These are phyloP conservation scores for Emericellopsis atlantica DNA, from an alignment of 2,329 filamentous ascomycete genomes.

Conservation along the genomic window DNA sequence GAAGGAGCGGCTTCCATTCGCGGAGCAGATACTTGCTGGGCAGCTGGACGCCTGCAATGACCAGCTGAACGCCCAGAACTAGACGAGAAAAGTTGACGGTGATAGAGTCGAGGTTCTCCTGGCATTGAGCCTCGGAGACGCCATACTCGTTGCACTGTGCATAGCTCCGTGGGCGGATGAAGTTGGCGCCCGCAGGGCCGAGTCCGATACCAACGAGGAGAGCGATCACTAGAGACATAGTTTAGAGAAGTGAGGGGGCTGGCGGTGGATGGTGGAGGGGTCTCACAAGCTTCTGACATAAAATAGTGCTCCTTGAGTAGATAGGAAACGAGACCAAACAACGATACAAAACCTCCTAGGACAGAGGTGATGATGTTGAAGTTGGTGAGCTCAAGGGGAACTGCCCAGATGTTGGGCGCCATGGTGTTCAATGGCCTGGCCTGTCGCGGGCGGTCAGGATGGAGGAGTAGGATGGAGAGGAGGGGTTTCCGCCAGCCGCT, in stretches of 20 bases:
- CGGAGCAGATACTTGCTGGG: slow-evolving; percentile 68
- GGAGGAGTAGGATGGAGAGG: neutral
- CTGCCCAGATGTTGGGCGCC: slow-evolving; percentile 13
- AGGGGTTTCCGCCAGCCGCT: no score
- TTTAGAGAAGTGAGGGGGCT: neutral
- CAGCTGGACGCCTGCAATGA: slow-evolving; percentile 77
- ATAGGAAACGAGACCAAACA: slow-evolving; percentile 87
- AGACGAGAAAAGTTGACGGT: slow-evolving; percentile 78
- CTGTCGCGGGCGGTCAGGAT: neutral
- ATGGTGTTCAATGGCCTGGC: neutral
- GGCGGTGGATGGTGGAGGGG: no score
- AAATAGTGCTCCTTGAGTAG: slow-evolving; percentile 84
- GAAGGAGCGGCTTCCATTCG: slow-evolving; percentile 64
- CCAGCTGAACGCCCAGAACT: slow-evolving; percentile 81
- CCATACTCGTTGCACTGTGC: slow-evolving; percentile 27
- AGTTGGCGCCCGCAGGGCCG: slow-evolving; percentile 64
- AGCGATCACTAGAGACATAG: slow-evolving; percentile 54
- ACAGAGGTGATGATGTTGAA: slow-evolving; percentile 79
- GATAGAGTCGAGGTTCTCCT: slow-evolving; percentile 51
- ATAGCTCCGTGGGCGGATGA: slow-evolving; percentile 66
- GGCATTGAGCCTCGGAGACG: slow-evolving; percentile 14
- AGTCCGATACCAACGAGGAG: slow-evolving; percentile 68
- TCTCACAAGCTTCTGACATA: slow-evolving; percentile 76
- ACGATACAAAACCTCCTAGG: slow-evolving; percentile 73
- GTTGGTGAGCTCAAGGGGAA: slow-evolving; percentile 48